phyloP scores from a whole-genome alignment of 1,139 yeast species.

The Yamadazyma triangularis region DNA sequence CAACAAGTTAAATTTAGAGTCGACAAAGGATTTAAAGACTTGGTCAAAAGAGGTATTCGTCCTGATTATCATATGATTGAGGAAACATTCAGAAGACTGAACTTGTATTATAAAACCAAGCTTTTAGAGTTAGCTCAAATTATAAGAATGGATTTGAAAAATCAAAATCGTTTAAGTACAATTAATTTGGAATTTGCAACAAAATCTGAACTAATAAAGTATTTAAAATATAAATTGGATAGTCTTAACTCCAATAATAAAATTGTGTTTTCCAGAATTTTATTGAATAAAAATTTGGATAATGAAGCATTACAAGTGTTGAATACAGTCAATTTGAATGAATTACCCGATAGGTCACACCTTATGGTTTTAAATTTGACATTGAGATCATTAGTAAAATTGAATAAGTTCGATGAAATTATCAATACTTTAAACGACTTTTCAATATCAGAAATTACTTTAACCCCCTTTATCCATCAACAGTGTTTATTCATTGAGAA shows the following conservation, averaged over 20 bases:
- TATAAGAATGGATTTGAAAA: slow-evolving; percentile 10
- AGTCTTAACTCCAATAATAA: slow-evolving; percentile 25
- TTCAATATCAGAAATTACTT: slow-evolving; percentile 24
- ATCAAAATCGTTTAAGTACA: slow-evolving; percentile 13
- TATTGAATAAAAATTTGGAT: slow-evolving; percentile 25
- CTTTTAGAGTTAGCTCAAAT: slow-evolving; percentile 17
- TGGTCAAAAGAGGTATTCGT: slow-evolving; percentile 29
- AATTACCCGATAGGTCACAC: slow-evolving; percentile 17
- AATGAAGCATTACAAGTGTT: slow-evolving; percentile 22
- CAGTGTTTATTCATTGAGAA: slow-evolving; percentile 30
- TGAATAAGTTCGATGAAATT: slow-evolving; percentile 18
- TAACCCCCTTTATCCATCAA: slow-evolving; percentile 33
- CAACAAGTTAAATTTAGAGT: slow-evolving; percentile 32
- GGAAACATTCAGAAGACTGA: slow-evolving; percentile 28
- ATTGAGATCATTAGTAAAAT: slow-evolving; percentile 18
- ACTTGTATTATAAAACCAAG: slow-evolving; percentile 14
- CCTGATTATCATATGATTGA: slow-evolving; percentile 31
- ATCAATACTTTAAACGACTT: slow-evolving; percentile 20
- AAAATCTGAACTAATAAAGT: slow-evolving; percentile 14
- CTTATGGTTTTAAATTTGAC: slow-evolving; percentile 21
- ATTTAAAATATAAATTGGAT: slow-evolving; percentile 9
- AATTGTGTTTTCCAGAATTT: slow-evolving; percentile 26
- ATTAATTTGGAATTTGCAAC: slow-evolving; percentile 13
- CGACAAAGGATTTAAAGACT: slow-evolving; percentile 29
- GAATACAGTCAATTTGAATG: slow-evolving; percentile 12